Evolutionary conservation across 2,329 filamentous ascomycete species (phyloP), one percentile per base, ranked within the genome.

Genomic region (Xenoacremonium recifei): DNA sequence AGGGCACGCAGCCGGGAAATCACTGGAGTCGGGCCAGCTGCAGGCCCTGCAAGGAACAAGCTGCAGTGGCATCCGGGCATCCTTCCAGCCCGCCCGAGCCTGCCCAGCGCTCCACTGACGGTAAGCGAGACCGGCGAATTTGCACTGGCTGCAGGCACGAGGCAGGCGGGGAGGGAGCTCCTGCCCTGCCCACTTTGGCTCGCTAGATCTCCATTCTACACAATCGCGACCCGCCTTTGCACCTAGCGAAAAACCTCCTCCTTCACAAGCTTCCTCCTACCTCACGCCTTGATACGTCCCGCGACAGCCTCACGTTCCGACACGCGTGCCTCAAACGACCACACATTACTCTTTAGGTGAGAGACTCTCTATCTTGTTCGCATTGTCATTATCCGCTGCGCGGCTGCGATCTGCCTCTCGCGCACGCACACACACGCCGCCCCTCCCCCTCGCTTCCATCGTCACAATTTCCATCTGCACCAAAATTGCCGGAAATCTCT

Each of bases 21-120:
- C 15, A 16, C 15, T 47, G 36, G 45, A 52, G n/a, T n/a, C n/a
- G n/a, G n/a, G n/a, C n/a, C n/a, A n/a, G n/a, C n/a, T 39, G 51
- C 40, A 40, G 23, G 47, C 46, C 29, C 48, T 54, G 51, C 51
- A 54, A 54, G 49, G 43, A 40, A 48, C 51, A 25, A 34, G 38
- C 37, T 48, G 48, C 51, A 52, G 49, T 42, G 43, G 31, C 19
- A 45, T 36, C 51, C 51, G n/a, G n/a, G n/a, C n/a, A n/a, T n/a
- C n/a, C n/a, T n/a, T n/a, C n/a, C n/a, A n/a, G n/a, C n/a, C n/a
- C n/a, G n/a, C n/a, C n/a, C n/a, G n/a, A n/a, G n/a, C n/a, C n/a
- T n/a, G n/a, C n/a, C n/a, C 54, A 54, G 51, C 49, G 49, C 27
- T 47, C 50, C 51, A 48, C 51, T 52, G n/a, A n/a, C n/a, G n/a